phyloP scores from a whole-genome alignment of 2,329 filamentous ascomycete genomes.

The Raffaelea arxii region DNA sequence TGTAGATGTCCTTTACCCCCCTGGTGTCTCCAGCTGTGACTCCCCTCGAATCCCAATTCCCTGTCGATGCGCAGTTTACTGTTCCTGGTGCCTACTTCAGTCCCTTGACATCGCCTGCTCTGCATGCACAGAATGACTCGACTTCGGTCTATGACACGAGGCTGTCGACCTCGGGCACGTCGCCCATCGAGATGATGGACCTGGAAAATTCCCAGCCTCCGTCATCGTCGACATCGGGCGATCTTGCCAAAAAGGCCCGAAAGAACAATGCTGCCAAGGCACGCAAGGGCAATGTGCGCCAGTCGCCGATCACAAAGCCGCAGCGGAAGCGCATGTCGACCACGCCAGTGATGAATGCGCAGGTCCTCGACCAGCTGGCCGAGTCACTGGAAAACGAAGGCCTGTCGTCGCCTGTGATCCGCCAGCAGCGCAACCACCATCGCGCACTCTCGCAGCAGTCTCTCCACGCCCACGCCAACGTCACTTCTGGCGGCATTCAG shows the following conservation, averaged over 20 bases:
- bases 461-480: too few species aligned
- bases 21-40: conserved; percentile 78
- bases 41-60: conserved; percentile 63
- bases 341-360: conserved; percentile 46
- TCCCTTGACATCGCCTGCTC: conserved; percentile 69
- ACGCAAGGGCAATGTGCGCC: conserved; percentile 46
- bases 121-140: conserved; percentile 59
- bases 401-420: conserved; percentile 13
- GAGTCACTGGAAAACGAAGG: conserved; percentile 29
- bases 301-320: conserved; percentile 65
- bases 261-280: conserved; percentile 44
- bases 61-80: conserved; percentile 47
- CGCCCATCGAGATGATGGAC: conserved; percentile 50
- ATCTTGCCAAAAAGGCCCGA: conserved; percentile 40
- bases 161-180: conserved; percentile 30
- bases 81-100: conserved; percentile 70
- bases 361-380: conserved; percentile 42
- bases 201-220: conserved; percentile 30
- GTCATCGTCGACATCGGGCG: conserved; percentile 14
- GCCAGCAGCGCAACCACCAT: conserved; percentile 23
- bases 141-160: conserved; percentile 34
- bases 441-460: conserved; percentile 26
- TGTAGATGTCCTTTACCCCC: conserved; percentile 66
- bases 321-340: conserved; percentile 43
- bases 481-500: conserved; percentile 12